phyloP scores from a whole-genome alignment of 2,329 filamentous ascomycete species.

The Colletotrichum lini region DNA sequence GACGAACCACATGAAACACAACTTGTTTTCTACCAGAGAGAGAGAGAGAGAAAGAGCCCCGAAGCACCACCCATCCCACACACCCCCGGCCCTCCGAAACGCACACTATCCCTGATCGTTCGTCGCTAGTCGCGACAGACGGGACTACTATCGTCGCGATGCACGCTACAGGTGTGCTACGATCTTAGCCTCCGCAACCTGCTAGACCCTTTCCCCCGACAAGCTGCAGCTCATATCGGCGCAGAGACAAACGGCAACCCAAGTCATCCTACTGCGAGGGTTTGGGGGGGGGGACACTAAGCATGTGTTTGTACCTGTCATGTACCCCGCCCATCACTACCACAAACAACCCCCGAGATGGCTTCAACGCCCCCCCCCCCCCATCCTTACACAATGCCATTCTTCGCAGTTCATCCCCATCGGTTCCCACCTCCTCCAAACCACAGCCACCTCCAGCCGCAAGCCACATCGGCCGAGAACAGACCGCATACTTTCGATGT shows the following conservation, averaged over 20 bases:
- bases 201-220: not conserved
- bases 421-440: not conserved
- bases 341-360: not conserved
- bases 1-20: not conserved
- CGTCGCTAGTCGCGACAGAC: not conserved
- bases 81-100: not conserved
- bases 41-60: too few relatives aligned
- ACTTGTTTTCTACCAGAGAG: too few relatives aligned
- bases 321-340: not conserved
- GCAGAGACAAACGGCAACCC: not conserved
- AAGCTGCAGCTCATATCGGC: not conserved
- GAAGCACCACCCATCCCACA: too few relatives aligned
- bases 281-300: not conserved
- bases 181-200: not conserved
- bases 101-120: not conserved
- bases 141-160: not conserved
- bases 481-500: not conserved
- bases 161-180: not conserved
- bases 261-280: not conserved
- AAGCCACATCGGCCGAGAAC: not conserved
- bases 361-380: not conserved
- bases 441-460: not conserved
- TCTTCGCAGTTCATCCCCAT: not conserved
- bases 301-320: not conserved
- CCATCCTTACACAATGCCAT: constrained; percentile 10